Percentiles rank a stretch among this genome's conserved stretches.
These are phyloP conservation scores for Helotiales sp. DNA, from an alignment of 2,329 filamentous ascomycete genomes.

Conservation along the genomic window DNA sequence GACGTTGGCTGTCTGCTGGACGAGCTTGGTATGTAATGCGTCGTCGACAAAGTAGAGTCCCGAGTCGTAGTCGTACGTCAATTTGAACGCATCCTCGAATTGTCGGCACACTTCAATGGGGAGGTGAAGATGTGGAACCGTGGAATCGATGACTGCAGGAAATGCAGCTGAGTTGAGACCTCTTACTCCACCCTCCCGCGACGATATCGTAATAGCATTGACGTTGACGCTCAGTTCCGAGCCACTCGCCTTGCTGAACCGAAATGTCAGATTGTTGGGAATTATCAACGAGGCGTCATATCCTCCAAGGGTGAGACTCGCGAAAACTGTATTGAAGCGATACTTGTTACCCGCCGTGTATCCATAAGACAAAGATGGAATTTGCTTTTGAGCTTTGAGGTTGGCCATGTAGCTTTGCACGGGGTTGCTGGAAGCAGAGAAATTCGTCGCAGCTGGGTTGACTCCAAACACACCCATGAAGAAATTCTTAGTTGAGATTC, in stretches of 20 bases:
- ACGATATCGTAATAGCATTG: slow-evolving; percentile 41
- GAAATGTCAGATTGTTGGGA: slow-evolving; percentile 47
- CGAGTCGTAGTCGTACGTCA: slow-evolving; percentile 45
- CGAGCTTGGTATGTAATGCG: slow-evolving; percentile 34
- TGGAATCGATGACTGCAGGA: slow-evolving; percentile 45
- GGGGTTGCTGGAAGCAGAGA: slow-evolving; percentile 23
- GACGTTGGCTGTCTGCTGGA: slow-evolving; percentile 42
- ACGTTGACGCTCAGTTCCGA: slow-evolving; percentile 47
- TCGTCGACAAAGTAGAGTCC: slow-evolving; percentile 46
- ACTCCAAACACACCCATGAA: slow-evolving; percentile 38
- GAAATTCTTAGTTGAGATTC: slow-evolving; percentile 41
- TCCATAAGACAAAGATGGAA: slow-evolving; percentile 50
- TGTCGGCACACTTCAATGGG: slow-evolving; percentile 44
- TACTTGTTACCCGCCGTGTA: slow-evolving; percentile 51
- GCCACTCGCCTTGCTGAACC: slow-evolving; percentile 45
- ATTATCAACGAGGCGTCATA: slow-evolving; percentile 49
- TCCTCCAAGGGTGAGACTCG: slow-evolving; percentile 42
- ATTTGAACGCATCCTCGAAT: slow-evolving; percentile 45
- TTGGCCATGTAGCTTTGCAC: slow-evolving; percentile 46
- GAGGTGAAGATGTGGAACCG: slow-evolving; percentile 48
- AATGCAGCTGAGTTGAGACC: slow-evolving; percentile 29
- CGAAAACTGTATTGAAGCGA: slow-evolving; percentile 38
- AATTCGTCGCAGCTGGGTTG: slow-evolving; percentile 32
- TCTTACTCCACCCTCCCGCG: slow-evolving; percentile 16
- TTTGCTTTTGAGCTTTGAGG: slow-evolving; percentile 45